phyloP scores from a whole-genome alignment of 176 grass and related monocot species.

The Oropetium thomaeum region DNA sequence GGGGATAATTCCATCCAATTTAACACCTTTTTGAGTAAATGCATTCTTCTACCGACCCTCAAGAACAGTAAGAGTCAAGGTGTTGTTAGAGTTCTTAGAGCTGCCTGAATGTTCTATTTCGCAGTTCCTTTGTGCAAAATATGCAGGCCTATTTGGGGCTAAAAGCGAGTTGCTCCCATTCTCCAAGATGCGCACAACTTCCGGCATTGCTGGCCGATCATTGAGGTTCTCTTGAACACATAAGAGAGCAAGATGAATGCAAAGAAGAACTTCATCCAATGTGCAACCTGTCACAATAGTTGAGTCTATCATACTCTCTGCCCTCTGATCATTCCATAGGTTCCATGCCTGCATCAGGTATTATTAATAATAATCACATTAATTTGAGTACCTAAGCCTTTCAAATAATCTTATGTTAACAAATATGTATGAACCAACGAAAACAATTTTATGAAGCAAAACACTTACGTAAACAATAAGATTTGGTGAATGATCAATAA shows the following conservation, averaged over 20 bases:
- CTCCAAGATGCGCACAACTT: conserved; percentile 27
- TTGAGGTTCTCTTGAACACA: conserved; percentile 48
- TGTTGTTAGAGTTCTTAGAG: not conserved
- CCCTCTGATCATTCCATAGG: conserved; percentile 43
- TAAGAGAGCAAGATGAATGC: conserved; percentile 38
- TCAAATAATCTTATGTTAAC: not conserved
- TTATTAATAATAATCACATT: not conserved
- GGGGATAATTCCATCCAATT: not conserved
- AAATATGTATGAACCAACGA: not conserved
- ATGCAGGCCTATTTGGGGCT: not conserved
- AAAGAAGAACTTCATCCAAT: conserved; percentile 18
- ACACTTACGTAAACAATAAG: conserved; percentile 44
- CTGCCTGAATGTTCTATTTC: not conserved
- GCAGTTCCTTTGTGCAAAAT: not conserved
- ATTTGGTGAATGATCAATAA: conserved; percentile 24
- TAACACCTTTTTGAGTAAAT: not conserved
- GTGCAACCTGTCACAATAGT: conserved; percentile 24
- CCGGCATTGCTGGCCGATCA: conserved; percentile 32
- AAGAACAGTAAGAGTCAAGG: not conserved
- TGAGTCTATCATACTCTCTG: conserved; percentile 14
- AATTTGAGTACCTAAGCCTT: not conserved
- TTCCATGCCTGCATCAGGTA: conserved; percentile 32
- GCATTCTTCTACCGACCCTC: not conserved
- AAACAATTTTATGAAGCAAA: not conserved
- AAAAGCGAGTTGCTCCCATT: conserved; percentile 20